phyloP scores from a whole-genome alignment of 2,329 filamentous ascomycete species.

The Lachnellula occidentalis region DNA sequence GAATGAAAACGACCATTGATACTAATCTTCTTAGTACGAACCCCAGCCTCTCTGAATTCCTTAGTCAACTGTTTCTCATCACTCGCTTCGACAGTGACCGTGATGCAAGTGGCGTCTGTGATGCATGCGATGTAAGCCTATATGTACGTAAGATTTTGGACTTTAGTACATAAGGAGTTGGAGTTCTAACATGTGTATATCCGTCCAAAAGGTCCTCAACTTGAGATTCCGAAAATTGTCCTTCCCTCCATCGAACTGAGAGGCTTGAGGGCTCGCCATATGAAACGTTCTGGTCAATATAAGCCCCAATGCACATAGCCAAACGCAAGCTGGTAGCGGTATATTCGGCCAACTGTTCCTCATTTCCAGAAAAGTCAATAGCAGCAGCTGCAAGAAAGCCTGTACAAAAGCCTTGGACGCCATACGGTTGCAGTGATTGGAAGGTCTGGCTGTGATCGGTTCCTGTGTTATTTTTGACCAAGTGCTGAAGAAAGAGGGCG shows the following conservation, averaged over 20 bases:
- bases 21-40: not conserved
- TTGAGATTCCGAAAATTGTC: not conserved
- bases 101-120: constrained; percentile 4
- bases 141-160: not conserved
- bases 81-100: constrained; percentile 1
- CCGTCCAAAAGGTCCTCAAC: not conserved
- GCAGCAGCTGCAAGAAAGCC: constrained; percentile 16
- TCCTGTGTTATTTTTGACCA: not conserved
- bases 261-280: constrained; percentile 3
- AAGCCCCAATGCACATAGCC: constrained; percentile 18
- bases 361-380: constrained; percentile 7
- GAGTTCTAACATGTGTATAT: constrained; percentile 7
- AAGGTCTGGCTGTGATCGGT: not conserved
- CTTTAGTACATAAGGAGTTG: not conserved
- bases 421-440: not conserved
- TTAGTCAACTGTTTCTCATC: not conserved
- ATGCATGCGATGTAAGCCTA: constrained; percentile 14
- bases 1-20: constrained; percentile 3
- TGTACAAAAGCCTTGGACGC: constrained; percentile 19
- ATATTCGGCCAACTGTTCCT: constrained; percentile 8
- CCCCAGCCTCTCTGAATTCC: not conserved
- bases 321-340: constrained; percentile 9
- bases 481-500: not conserved
- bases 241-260: constrained; percentile 12
- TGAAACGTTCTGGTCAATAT: constrained; percentile 15